phyloP scores from a whole-genome alignment of 805 yeast species.

The Priceomyces fermenticarens region DNA sequence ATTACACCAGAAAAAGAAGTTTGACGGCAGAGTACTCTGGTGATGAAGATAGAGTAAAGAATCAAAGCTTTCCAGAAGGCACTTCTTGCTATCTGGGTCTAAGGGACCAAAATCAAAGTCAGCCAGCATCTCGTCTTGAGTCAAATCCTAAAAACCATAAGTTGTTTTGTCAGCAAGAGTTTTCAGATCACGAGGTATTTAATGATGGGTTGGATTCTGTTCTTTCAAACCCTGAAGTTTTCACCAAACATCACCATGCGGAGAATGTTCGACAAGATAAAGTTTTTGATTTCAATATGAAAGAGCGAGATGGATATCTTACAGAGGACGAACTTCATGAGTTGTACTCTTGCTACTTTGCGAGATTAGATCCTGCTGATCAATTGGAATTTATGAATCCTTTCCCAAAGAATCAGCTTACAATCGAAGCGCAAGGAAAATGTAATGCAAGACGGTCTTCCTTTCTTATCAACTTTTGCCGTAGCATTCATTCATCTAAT shows the following conservation, averaged over 20 bases:
- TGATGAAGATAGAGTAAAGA: no score
- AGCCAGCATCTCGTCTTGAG: no score
- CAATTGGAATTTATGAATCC: slow-evolving; percentile 16
- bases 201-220: slow-evolving; percentile 22
- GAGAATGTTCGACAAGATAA: background rate
- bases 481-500: no score
- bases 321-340: slow-evolving; percentile 34
- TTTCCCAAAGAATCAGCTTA: no score
- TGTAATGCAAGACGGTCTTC: no score
- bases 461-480: no score
- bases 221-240: slow-evolving; percentile 3
- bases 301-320: slow-evolving; percentile 34
- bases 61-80: no score
- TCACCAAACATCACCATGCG: background rate
- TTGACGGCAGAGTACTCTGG: no score
- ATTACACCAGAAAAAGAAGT: no score
- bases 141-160: background rate
- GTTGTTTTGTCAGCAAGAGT: background rate
- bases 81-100: no score
- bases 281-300: slow-evolving; percentile 2
- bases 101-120: no score
- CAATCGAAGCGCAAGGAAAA: no score
- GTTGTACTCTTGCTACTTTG: slow-evolving; percentile 39
- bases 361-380: slow-evolving; percentile 18
- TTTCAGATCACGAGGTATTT: slow-evolving; percentile 17